Base-by-base conservation (phyloP, 768 basidiomycete genomes). In the Lentinula sp. region DNA sequence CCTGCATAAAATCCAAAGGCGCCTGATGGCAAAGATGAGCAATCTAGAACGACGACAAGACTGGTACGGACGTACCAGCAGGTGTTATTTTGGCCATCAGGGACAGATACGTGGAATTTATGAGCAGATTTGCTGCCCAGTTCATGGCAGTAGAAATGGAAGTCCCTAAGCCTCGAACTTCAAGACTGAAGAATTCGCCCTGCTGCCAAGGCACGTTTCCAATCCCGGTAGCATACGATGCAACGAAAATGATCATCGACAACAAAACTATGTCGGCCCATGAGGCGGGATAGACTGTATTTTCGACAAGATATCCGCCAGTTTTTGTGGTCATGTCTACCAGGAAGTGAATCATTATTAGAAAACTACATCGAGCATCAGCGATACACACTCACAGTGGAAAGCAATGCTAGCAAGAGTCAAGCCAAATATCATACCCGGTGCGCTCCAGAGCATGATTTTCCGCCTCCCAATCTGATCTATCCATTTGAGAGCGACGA, bases 141-240 rank as follows among this genome's bases (percentile, higher is more conserved):
- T 91, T 92, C 21, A 85, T 86, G 4, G 88, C 86, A 0, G 90
- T 91, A 9, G 85, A 78, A 52, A 91, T 77, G 0, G 86, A 87
- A 6, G 88, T 88, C 34, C 89, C 90, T 60, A 92, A 82, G 2
- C 91, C 91, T 54, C 91, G 83, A 16, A 89, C 87, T 78, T 91
- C 88, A 42, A 93, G 80, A 18, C 80, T 77, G 73, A 93, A 93
- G 10, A 94, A 78, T 69, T 93, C 91, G 48, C 89, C 90, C 70
- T 92, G 91, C 67, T 91, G 89, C 91, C 91, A 93, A 0, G 91
- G 91, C 2, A 91, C 84, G 66, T 90, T 89, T 0, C 90, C 90
- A 15, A 91, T 73, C 4, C 90, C 87, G 2, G 82, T 87, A 0
- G 89, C 92, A 67, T 93, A 94, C 9, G 87, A 87, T 1, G 88